Evolutionary conservation across 352 stramenopile genomes (phyloP), one percentile per base, ranked within the genome.

Genomic region (Globisporangium parvum): DNA sequence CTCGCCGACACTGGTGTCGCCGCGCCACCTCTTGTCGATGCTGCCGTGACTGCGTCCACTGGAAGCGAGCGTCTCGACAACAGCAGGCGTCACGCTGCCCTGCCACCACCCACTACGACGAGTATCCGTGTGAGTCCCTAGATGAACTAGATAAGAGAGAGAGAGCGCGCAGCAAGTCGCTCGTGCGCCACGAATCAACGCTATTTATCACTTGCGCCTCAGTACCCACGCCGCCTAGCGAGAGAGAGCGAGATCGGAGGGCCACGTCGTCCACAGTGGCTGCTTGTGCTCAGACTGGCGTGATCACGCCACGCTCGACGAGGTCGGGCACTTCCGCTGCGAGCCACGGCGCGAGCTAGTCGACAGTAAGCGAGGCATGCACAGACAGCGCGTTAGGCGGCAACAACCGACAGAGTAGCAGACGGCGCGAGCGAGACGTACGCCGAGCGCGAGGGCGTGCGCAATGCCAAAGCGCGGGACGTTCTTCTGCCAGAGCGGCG

Each of bases 401-500:
- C 14, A 48, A 21, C 12, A 40, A 17, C 26, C 23, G 4, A 20
- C 2, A 42, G 3, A 41, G 37, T 9, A 31, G 26, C 26, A 31
- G 26, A 31, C 3, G 31, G 10, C 6, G 12, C 5, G 31, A 37
- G 31, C 6, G 10, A 37, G 31, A 63, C 79, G 56, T 71, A 93
- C 83, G 10, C 87, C 87, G 20, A 96, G 77, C 3, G 85, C 81
- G 26, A 96, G 68, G 1, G 85, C 85, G 57, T 96, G 87, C 1
- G 87, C 87, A 35, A 95, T 75, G 48, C 87, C 87, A 51, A 96
- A 96, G 33, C 80, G 78, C 26, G 87, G 87, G 53, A 91, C 76
- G 58, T 96, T 96, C 65, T 89, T 90, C 57, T 92, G 80, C 87
- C 87, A 96, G 21, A 96, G 59, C n/a, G 87, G 87, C 21, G 87